Evolutionary conservation across 140 eudicot species (phyloP).

Genomic region (Stevia rebaudiana): DNA sequence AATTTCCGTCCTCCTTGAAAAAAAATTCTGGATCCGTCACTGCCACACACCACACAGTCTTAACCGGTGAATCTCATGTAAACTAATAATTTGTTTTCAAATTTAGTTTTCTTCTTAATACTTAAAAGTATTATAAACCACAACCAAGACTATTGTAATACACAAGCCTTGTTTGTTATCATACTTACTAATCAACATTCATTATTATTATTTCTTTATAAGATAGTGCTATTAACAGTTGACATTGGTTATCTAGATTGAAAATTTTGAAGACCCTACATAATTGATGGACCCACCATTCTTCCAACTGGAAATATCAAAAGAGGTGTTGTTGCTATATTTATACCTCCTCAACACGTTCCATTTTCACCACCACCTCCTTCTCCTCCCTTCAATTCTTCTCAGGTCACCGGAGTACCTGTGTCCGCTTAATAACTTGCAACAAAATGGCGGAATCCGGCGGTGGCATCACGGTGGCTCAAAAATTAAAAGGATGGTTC

Average conservation of each 20-base stretch:
- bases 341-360: slow-evolving; percentile 48
- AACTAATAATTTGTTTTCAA: too few relatives aligned
- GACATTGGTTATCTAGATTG: slow-evolving; percentile 11
- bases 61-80: too few relatives aligned
- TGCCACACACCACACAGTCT: too few relatives aligned
- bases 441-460: slow-evolving; percentile 62
- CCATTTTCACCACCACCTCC: background rate
- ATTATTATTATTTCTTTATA: background rate
- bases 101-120: too few relatives aligned
- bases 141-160: background rate
- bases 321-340: slow-evolving; percentile 35
- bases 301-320: slow-evolving; percentile 24
- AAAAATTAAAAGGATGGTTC: slow-evolving; percentile 48
- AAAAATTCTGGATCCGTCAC: too few relatives aligned
- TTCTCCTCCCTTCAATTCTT: slow-evolving; percentile 5
- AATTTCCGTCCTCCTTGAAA: too few relatives aligned
- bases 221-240: slow-evolving; percentile 16
- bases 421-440: slow-evolving; percentile 1
- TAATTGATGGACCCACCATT: slow-evolving; percentile 28
- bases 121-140: too few relatives aligned
- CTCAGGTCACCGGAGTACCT: slow-evolving; percentile 4
- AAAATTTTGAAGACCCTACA: slow-evolving; percentile 16
- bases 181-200: too few relatives aligned
- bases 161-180: background rate
- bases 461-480: slow-evolving; percentile 26